A percentile compares a stretch with the other conserved stretches of the same genome.
phyloP scores from a whole-genome alignment of 352 stramenopile genomes.

The Pythium insidiosum region DNA sequence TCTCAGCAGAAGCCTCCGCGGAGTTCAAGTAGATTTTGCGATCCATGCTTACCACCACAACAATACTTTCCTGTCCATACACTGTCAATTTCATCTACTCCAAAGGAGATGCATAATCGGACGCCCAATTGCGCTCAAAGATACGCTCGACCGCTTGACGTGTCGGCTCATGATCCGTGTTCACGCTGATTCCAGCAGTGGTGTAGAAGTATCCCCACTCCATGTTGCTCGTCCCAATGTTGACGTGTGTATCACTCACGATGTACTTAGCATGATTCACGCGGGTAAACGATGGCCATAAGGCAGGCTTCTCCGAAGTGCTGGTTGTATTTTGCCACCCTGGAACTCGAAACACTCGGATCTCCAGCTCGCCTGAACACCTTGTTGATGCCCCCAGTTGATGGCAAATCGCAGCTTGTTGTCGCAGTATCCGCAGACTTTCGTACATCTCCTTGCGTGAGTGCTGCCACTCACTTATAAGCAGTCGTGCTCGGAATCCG shows the following conservation, averaged over 20 bases:
- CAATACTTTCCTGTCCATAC: not conserved
- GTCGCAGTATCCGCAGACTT: conserved; percentile 32
- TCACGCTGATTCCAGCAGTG: conserved; percentile 65
- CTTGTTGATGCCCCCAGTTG: conserved; percentile 18
- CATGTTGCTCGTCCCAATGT: conserved; percentile 85
- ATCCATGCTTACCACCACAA: not conserved
- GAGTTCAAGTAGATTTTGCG: conserved; percentile 33
- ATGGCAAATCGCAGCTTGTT: conserved; percentile 40
- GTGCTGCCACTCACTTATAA: conserved; percentile 78
- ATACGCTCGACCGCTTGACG: conserved; percentile 42
- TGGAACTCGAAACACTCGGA: conserved; percentile 67
- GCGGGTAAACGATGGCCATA: conserved; percentile 61
- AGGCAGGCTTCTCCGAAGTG: conserved; percentile 9
- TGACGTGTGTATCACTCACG: conserved; percentile 67
- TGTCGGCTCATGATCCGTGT: conserved; percentile 59
- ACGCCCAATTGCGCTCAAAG: conserved; percentile 77
- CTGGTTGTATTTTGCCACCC: conserved; percentile 66
- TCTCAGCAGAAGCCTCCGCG: conserved; percentile 28
- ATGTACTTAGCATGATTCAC: conserved; percentile 86
- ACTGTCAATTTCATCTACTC: not conserved
- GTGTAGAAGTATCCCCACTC: conserved; percentile 86
- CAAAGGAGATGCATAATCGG: conserved; percentile 48
- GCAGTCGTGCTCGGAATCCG: conserved; percentile 39
- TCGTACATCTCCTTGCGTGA: conserved; percentile 46
- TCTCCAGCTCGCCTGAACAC: conserved; percentile 50